Percentiles rank a stretch among this genome's conserved stretches.
phyloP scores from a whole-genome alignment of 176 grass and related monocot species.

The Cenchrus purpureus region DNA sequence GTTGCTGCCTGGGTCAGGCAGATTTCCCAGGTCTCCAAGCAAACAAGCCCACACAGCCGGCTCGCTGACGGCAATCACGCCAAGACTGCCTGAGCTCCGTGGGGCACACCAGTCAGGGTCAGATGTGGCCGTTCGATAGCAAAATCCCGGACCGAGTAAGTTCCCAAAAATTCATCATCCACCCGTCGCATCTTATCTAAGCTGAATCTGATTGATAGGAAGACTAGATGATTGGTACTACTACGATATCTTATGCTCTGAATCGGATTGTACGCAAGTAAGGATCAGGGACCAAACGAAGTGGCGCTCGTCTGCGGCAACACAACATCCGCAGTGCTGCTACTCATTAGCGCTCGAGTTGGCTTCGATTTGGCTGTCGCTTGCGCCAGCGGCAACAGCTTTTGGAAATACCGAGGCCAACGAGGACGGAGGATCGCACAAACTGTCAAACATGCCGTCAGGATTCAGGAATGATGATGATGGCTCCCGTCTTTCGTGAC shows the following conservation, averaged over 20 bases:
- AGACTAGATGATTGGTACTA: too few species aligned
- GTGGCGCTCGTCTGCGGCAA: neutral
- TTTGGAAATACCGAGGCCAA: conserved; percentile 19
- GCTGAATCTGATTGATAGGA: too few species aligned
- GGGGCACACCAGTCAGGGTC: too few species aligned
- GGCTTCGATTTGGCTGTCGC: conserved; percentile 44
- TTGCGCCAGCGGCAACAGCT: conserved; percentile 26
- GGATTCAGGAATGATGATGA: neutral
- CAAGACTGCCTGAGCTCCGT: neutral
- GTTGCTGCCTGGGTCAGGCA: too few species aligned
- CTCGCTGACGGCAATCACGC: neutral
- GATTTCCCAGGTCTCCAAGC: too few species aligned
- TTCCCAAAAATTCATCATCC: too few species aligned
- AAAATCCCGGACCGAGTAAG: too few species aligned
- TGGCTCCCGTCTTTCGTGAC: neutral
- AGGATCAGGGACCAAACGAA: neutral
- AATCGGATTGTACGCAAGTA: too few species aligned
- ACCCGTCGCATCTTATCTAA: too few species aligned
- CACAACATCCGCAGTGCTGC: neutral
- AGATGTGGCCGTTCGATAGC: too few species aligned
- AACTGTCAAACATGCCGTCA: neutral
- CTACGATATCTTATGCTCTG: too few species aligned
- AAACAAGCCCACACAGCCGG: too few species aligned
- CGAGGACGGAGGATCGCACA: neutral
- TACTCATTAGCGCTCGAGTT: conserved; percentile 9